Base-by-base conservation (phyloP, 2,329 filamentous ascomycete species). In the Helminthosporium solani region DNA sequence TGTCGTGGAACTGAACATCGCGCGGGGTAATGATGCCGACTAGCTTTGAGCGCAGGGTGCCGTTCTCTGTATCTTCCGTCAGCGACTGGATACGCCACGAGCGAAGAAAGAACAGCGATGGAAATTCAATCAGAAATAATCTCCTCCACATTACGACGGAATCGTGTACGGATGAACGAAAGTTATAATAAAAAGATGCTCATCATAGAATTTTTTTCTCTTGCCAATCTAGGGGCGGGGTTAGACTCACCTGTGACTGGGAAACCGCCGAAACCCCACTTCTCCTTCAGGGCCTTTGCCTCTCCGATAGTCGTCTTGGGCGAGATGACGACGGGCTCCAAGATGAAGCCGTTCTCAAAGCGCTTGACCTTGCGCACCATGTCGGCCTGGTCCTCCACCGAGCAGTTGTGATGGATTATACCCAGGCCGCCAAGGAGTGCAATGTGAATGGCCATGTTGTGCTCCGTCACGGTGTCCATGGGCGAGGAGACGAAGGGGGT, bases 141-240 rank as follows among this genome's bases (percentile, higher is more conserved):
- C 72, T 75, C 74, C 75, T 96, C 90, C 89, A 82, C 90, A 96
- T 78, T 81, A 89, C 88, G 82, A 81, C 84, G 77, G 81, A 80
- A 85, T 88, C 87, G 83, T 86, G 20, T 95, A 81, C 89, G 90
- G 94, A 92, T 92, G 94, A 99, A 99, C 94, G 94, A 99, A 99
- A 99, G 94, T 97, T 97, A 96, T 87, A 83, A 77, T 50, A 73
- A 73, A 81, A 79, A 78, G 75, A 80, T 78, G 73, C 70, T 83
- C 94, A 96, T 96, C 88, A 90, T 78, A 74, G 61, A 75, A 75
- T 69, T 45, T 42, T 44, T n/a, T n/a, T n/a, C n/a, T n/a, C n/a
- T n/a, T 38, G 20, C 41, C 40, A 34, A 16, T 20, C 15, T 23
- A 57, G 37, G 46, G 44, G 49, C 31, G 53, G 47, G 52, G 49